phyloP scores from a whole-genome alignment of 306 rosid genomes.

The Betula pendula region DNA sequence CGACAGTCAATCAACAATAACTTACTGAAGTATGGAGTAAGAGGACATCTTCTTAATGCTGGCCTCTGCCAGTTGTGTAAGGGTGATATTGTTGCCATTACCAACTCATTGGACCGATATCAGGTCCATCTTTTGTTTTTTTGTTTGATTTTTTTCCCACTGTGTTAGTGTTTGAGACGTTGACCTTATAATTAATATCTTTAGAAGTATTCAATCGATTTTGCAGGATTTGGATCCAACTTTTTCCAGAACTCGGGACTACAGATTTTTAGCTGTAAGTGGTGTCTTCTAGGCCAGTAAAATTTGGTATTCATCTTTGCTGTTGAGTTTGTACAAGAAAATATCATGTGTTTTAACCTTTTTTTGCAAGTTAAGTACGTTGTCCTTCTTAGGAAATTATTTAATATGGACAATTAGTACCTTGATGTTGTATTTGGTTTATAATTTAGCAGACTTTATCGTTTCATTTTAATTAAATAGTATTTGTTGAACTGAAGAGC shows the following conservation, averaged over 20 bases:
- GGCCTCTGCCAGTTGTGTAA: conserved; percentile 93
- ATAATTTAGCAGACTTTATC: too few relatives aligned
- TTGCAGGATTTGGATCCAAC: conserved; percentile 93
- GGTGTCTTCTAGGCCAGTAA: too few relatives aligned
- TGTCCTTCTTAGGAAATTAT: background rate
- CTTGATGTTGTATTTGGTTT: background rate
- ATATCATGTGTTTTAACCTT: background rate
- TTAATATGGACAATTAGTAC: background rate
- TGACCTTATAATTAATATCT: background rate
- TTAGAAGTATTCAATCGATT: conserved; percentile 27
- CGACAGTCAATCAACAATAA: conserved; percentile 79
- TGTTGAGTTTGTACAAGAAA: too few relatives aligned
- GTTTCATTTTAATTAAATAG: background rate
- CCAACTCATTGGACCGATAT: conserved; percentile 83
- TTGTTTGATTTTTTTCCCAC: conserved; percentile 2
- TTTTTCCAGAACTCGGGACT: conserved; percentile 91
- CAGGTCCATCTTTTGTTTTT: conserved; percentile 47
- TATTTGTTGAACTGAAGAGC: conserved; percentile 3
- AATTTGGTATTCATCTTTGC: background rate
- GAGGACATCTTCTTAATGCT: conserved; percentile 96
- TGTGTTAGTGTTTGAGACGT: background rate
- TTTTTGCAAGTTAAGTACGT: background rate
- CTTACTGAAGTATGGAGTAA: conserved; percentile 93
- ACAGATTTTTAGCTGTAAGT: conserved; percentile 69
- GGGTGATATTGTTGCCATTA: conserved; percentile 75